A percentile compares a stretch with the other conserved stretches of the same genome.
phyloP scores from a whole-genome alignment of 345 rosid genomes.

The Salix exigua region DNA sequence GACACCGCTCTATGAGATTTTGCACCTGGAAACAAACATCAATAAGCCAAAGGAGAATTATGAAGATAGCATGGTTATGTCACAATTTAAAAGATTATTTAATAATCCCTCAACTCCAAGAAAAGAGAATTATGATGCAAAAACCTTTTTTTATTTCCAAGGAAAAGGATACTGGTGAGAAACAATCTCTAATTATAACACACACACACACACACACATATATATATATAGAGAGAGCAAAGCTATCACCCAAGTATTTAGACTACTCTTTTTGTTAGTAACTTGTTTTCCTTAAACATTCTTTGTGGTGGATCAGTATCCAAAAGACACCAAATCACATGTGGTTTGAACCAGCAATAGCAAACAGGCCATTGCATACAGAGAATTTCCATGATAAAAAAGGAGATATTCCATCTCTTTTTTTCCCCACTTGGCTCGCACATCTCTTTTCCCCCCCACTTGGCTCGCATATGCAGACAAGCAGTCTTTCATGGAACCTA shows the following conservation, averaged over 20 bases:
- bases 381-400: too few relatives aligned
- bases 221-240: neutral
- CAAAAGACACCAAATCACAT: too few relatives aligned
- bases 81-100: neutral
- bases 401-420: too few relatives aligned
- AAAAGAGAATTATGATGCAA: neutral
- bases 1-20: slow-evolving; percentile 36
- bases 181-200: neutral
- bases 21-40: slow-evolving; percentile 24
- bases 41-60: neutral
- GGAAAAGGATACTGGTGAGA: neutral
- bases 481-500: too few relatives aligned
- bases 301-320: neutral
- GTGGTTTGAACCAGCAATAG: too few relatives aligned
- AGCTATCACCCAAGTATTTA: neutral
- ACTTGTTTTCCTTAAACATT: neutral
- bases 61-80: neutral
- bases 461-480: too few relatives aligned
- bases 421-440: too few relatives aligned
- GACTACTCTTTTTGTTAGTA: neutral
- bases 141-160: neutral
- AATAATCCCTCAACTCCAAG: neutral
- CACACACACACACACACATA: too few relatives aligned
- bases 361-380: too few relatives aligned
- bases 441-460: too few relatives aligned